Evolutionary conservation across 1,284 basidiomycete genomes (phyloP), one percentile per base, ranked within the genome.

Genomic region (Phenoliferia sp.): DNA sequence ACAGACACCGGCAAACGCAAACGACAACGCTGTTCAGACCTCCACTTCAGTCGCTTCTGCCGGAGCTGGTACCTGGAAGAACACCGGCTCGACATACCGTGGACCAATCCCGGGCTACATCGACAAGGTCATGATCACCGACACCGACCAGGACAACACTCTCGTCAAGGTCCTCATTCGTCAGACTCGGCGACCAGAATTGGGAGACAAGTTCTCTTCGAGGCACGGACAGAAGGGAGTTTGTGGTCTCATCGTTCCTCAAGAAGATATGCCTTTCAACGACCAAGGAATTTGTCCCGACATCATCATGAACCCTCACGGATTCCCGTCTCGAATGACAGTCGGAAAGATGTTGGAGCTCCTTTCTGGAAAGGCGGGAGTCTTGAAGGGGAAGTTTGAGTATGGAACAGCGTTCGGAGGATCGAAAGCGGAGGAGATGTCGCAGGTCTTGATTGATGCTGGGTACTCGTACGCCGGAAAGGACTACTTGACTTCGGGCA

Each of bases 261-360:
- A 99, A 78, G 93, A 94, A 76, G 96, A 99, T 80, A 90, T 99
- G 93, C 96, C 96, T 4, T 99, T 99, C 84, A 97, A 94, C 77
- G 95, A 99, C 81, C 88, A 91, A 76, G 96, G 96, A 34, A 95
- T 98, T 74, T 89, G 86, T 77, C 63, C 81, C 87, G 96, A 99
- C 80, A 92, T 95, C 28, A 98, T 99, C 82, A 99, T 99, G 95
- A 99, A 99, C 79, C 96, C 96, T 3, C 96, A 99, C 80, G 96
- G 96, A 77, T 99, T 99, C 85, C 96, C 96, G 2, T 96, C 93
- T 65, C 92, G 96, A 64, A 99, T 99, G 95, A 98, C 96, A 36
- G 96, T 99, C 50, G 96, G 96, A 58, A 99, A 99, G 82, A 99
- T 99, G 96, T 96, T 99, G 67, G 96, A 99, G 80, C 83, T 98